Evolutionary conservation across 208 protist species (phyloP).

Genomic region (Trichomonas vaginalis): DNA sequence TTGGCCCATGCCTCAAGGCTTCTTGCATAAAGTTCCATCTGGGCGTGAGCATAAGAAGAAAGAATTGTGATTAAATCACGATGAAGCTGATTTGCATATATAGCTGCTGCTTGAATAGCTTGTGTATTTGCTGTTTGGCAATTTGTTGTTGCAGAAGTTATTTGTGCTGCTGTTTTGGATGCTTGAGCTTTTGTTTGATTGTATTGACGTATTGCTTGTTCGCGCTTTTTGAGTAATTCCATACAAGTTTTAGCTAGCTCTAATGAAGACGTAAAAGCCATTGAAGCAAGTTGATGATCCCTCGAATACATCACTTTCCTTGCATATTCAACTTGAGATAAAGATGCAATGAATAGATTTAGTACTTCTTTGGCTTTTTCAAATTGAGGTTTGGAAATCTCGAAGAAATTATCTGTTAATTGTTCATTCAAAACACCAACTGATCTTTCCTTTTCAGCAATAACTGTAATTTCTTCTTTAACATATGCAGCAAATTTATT

Average conservation of each 20-base stretch:
- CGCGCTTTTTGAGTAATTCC: neutral
- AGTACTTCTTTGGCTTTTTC: neutral
- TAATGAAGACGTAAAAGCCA: neutral
- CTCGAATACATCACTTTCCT: neutral
- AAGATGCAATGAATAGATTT: neutral
- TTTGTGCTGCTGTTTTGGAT: neutral
- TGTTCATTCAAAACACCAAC: neutral
- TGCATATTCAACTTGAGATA: neutral
- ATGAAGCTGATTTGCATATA: neutral
- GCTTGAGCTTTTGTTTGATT: neutral
- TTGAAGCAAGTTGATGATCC: neutral
- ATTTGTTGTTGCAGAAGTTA: neutral
- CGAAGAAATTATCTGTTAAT: neutral
- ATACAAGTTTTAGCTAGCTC: neutral
- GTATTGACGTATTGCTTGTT: neutral
- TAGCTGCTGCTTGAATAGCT: neutral
- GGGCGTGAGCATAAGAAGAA: neutral
- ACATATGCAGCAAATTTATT: neutral
- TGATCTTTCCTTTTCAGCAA: constrained; percentile 7
- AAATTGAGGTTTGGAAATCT: neutral
- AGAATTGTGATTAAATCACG: neutral
- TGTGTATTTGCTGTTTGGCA: neutral
- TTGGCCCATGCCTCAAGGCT: neutral
- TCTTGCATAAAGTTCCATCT: neutral
- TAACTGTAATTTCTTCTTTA: neutral